These are phyloP conservation scores for Starmera dryadoides DNA, from an alignment of 805 yeast species.

Conservation along the genomic window DNA sequence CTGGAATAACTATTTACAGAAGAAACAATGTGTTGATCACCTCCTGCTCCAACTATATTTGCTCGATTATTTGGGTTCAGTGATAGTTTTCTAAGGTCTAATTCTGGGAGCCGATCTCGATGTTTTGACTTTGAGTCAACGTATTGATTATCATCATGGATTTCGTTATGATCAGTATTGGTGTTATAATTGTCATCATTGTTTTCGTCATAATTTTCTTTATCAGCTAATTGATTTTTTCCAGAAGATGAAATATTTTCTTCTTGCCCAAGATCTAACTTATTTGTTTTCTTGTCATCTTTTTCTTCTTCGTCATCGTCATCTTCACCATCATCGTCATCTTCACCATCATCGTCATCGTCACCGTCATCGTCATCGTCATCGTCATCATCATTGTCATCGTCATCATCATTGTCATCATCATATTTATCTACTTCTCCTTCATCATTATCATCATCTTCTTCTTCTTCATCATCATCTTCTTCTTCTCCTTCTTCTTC, in stretches of 20 bases:
- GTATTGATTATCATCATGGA: conserved; percentile 17
- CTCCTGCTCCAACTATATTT: too few species aligned
- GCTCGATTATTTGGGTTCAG: too few species aligned
- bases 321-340: conserved; percentile 7
- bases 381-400: conserved; percentile 7
- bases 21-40: background rate
- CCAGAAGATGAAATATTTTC: conserved; percentile 8
- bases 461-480: too few species aligned
- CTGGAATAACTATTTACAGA: background rate
- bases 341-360: conserved; percentile 6
- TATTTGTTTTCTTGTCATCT: conserved; percentile 19
- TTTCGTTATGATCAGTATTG: conserved; percentile 1
- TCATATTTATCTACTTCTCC: conserved; percentile 3
- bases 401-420: conserved; percentile 5
- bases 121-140: background rate
- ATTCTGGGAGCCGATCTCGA: too few species aligned
- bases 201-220: conserved; percentile 21
- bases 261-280: conserved; percentile 14
- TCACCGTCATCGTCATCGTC: conserved; percentile 11
- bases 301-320: conserved; percentile 13
- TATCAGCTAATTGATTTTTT: conserved; percentile 5
- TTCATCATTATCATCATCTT: conserved; percentile 5
- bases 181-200: conserved; percentile 19
- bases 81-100: too few species aligned
- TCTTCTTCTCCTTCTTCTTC: too few species aligned